A percentile compares a stretch with the other conserved stretches of the same genome.
Conservation (phyloP, 2,329 filamentous ascomycete species). For the Phialophora verrucosa region DNA sequence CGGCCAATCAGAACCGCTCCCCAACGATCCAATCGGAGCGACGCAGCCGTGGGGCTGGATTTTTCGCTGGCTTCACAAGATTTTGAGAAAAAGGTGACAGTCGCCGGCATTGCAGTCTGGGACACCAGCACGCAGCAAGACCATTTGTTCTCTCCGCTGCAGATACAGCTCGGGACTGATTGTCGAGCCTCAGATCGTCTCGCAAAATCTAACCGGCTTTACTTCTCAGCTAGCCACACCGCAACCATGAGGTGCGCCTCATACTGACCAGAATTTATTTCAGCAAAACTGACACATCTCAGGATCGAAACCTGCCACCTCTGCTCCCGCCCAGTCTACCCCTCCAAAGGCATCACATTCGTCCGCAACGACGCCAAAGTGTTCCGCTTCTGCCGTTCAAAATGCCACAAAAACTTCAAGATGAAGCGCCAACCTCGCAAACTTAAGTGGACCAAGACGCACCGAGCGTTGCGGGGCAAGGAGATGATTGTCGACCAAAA, state of each 20-base stretch:
- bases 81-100: constrained; percentile 1
- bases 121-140: background rate
- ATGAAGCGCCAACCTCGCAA: constrained; percentile 99
- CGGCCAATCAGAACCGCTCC: background rate
- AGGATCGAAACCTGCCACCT: constrained; percentile 69
- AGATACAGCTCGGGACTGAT: background rate
- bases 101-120: background rate
- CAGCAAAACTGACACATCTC: background rate
- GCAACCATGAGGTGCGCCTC: constrained; percentile 6
- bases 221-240: background rate
- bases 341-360: constrained; percentile 70
- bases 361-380: constrained; percentile 69
- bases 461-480: constrained; percentile 83
- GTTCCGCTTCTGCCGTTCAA: constrained; percentile 71
- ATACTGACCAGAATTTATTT: background rate
- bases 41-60: background rate
- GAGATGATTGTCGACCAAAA: constrained; percentile 92
- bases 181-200: background rate
- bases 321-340: constrained; percentile 71
- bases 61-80: background rate
- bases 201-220: background rate
- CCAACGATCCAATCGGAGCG: background rate
- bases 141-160: background rate
- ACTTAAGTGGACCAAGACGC: constrained; percentile 95
- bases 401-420: constrained; percentile 82